phyloP scores from a whole-genome alignment of 1,139 yeast genomes.

The Yamadazyma sp. region DNA sequence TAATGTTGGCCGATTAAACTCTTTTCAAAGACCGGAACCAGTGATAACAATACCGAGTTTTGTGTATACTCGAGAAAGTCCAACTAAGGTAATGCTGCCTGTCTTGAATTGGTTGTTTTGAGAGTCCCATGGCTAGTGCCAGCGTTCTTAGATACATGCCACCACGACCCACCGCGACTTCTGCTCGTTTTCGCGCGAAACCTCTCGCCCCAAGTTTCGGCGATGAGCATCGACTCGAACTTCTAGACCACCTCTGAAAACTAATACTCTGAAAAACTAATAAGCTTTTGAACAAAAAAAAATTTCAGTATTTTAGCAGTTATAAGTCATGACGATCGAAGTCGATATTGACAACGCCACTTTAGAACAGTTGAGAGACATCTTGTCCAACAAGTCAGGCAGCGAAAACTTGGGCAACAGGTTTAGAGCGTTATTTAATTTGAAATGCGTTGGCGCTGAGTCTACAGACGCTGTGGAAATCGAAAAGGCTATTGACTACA shows the following conservation, averaged over 20 bases:
- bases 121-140: no score
- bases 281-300: conserved; percentile 3
- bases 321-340: conserved; percentile 25
- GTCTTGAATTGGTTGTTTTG: no score
- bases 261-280: background rate
- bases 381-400: conserved; percentile 63
- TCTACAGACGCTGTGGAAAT: conserved; percentile 50
- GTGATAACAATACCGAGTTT: no score
- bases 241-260: no score
- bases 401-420: conserved; percentile 75
- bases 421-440: conserved; percentile 89
- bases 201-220: background rate
- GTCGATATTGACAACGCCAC: conserved; percentile 51
- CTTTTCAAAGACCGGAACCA: background rate
- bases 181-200: background rate
- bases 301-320: conserved; percentile 2
- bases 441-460: conserved; percentile 80
- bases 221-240: background rate
- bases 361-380: conserved; percentile 69
- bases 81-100: no score
- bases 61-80: no score
- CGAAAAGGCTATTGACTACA: conserved; percentile 71
- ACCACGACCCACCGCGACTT: background rate
- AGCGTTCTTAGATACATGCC: no score
- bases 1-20: no score